Percentiles rank a stretch among this genome's conserved stretches.
Evolutionary conservation across 2,329 filamentous ascomycete species (phyloP).

Genomic region (Arthroderma sp.): DNA sequence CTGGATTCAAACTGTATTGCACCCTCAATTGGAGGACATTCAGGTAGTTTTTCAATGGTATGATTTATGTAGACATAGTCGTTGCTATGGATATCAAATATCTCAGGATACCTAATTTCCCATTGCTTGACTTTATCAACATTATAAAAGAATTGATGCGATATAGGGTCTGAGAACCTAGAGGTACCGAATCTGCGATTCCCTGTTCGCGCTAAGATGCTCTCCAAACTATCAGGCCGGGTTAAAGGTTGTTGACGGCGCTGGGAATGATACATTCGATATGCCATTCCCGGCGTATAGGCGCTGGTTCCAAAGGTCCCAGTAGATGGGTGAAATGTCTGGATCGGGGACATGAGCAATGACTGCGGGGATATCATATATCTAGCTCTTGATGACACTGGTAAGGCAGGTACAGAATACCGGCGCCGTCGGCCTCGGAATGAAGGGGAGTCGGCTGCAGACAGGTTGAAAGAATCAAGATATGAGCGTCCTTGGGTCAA

Average conservation of each 20-base stretch:
- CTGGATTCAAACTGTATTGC: constrained; percentile 25
- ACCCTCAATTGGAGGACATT: constrained; percentile 23
- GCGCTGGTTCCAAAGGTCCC: constrained; percentile 37
- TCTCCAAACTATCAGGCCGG: constrained; percentile 19
- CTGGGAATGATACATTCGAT: not conserved
- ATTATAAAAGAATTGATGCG: constrained; percentile 21
- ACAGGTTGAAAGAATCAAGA: constrained; percentile 8
- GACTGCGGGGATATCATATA: constrained; percentile 13
- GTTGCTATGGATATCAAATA: constrained; percentile 19
- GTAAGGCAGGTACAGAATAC: constrained; percentile 11
- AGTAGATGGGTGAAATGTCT: constrained; percentile 28
- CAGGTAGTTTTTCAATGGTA: constrained; percentile 22
- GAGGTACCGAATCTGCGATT: constrained; percentile 13
- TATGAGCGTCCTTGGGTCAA: constrained; percentile 4
- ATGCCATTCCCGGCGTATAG: not conserved
- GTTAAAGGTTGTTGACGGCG: not conserved
- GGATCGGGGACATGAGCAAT: constrained; percentile 30
- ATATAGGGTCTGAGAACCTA: constrained; percentile 18
- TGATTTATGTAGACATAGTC: constrained; percentile 30
- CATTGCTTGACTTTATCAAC: constrained; percentile 27
- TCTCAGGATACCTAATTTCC: constrained; percentile 25
- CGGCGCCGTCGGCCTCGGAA: not conserved
- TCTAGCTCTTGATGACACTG: constrained; percentile 12
- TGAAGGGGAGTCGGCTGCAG: not conserved
- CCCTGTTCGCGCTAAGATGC: constrained; percentile 19